Conservation (phyloP, 2,329 filamentous ascomycete species). For the Cladosporium sp. region DNA sequence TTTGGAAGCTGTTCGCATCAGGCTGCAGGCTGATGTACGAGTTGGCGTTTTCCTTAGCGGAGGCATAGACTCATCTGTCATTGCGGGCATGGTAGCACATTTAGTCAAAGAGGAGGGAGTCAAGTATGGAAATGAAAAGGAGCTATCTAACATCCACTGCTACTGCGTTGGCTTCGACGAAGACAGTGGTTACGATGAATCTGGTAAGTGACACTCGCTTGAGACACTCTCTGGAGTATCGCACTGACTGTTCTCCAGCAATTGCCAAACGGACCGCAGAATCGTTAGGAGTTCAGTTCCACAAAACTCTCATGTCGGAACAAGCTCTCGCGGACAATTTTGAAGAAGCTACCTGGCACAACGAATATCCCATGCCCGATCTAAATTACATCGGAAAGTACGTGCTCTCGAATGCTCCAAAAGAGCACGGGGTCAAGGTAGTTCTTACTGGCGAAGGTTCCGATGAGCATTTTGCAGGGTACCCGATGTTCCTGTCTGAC, state of each 20-base stretch:
- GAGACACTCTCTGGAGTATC: neutral
- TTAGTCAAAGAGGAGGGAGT: conserved; percentile 51
- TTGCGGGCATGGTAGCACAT: conserved; percentile 59
- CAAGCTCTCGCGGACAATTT: conserved; percentile 18
- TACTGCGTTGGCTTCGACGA: conserved; percentile 15
- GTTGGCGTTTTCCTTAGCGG: conserved; percentile 60
- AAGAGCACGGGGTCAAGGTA: conserved; percentile 19
- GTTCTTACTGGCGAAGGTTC: conserved; percentile 20
- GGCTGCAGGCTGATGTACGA: conserved; percentile 59
- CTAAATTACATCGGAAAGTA: conserved; percentile 20
- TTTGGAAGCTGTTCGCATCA: conserved; percentile 54
- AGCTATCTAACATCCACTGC: conserved; percentile 29
- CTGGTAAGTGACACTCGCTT: conserved; percentile 2
- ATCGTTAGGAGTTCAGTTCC: conserved; percentile 6
- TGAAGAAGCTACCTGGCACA: conserved; percentile 14
- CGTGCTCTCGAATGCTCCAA: conserved; percentile 13
- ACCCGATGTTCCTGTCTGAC: conserved; percentile 13
- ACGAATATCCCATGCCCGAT: conserved; percentile 18
- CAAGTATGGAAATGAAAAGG: neutral
- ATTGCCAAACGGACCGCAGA: conserved; percentile 7
- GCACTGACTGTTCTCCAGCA: neutral
- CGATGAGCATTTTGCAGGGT: conserved; percentile 20
- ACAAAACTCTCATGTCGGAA: conserved; percentile 5
- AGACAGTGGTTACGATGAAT: conserved; percentile 14
- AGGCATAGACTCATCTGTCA: conserved; percentile 59